Base-by-base conservation (phyloP, 2,329 filamentous ascomycete genomes). In the Beauveria scarabaeidicola region DNA sequence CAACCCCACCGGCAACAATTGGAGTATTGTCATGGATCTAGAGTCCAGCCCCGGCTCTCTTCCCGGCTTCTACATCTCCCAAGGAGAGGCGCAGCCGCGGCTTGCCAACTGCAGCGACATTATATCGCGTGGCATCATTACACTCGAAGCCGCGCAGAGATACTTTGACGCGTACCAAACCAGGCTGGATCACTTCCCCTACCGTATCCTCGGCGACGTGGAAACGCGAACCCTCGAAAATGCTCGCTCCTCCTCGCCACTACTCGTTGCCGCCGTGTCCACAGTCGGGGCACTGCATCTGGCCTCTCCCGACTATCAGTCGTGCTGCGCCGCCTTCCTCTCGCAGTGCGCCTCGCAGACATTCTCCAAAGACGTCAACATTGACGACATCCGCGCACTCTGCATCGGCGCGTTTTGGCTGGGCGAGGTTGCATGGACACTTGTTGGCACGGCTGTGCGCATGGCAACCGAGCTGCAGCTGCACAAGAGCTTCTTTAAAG, bases 381-480 rank as follows among this genome's bases (percentile, higher is more conserved):
- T 82, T 19, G 82, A 86, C 61, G 80, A 81, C 61, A 77, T 86
- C 21, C 78, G 83, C 3, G 84, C 78, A 1, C 75, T 87, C 7
- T 84, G 81, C 62, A 80, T 86, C 21, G 83, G 80, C 1, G 81
- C 83, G 1, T 87, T 86, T 65, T 86, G 83, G 83, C 72, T 86
- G 2, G 81, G 81, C 2, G 82, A 86, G 5, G 71, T 84, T 2
- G 82, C 79, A 10, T 84, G 83, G 81, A 85, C 83, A 61, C 72
- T 86, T 1, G 82, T 80, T 0, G 82, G 83, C 1, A 78, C 81
- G 63, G 81, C 80, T 1, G 79, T 82, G 3, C 76, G 80, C n/a
- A 81, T 82, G 53, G 81, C 80, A 2, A 82, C 81, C 0, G 81
- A 83, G 65, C 68, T 83, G 54, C 79, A 79, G 38, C 72, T 83